Evolutionary conservation across 257 asterid genomes (phyloP), one percentile per base, ranked within the genome.

Genomic region (Lantana camara): DNA sequence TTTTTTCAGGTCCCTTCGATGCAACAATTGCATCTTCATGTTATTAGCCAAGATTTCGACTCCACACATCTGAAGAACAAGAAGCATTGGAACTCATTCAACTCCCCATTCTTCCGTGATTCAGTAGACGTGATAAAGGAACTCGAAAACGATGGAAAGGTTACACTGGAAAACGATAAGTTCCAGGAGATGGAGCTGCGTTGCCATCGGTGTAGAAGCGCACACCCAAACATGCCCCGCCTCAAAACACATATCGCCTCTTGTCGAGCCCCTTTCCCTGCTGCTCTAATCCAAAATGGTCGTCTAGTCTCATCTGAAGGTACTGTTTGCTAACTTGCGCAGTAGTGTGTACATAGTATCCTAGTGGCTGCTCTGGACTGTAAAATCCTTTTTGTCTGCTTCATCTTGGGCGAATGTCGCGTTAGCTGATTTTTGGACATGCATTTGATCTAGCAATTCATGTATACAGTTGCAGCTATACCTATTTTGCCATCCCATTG

Each of bases 61-160:
- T 93, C 99, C 4, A 67, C 44, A 19, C 83, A 81, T 80, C 78
- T 93, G 64, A 93, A 88, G 87, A 80, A 88, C 65, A 90, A 86
- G 84, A 84, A 84, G 82, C 99, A 93, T 29, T 93, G 99, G 99
- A 88, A 90, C 75, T 88, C 97, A 13, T 93, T 93, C 74, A 90
- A 60, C 54, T 73, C 95, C 14, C 83, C 85, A 1, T 90, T 90
- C 75, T 93, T 93, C 84, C 76, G 83, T 56, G 96, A 93, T 66
- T 88, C 95, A 0, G 80, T 83, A 1, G 95, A 88, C 47, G 97
- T 87, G 66, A 77, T 93, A 21, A 77, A 88, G 77, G 90, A 86
- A 75, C 79, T 88, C 10, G 73, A 73, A 34, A 75, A 82, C 38
- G 45, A 19, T 1, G 96, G 96, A 15, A 66, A 53, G 60, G 77